A percentile compares a stretch with the other conserved stretches of the same genome.
Evolutionary conservation across 306 rosid genomes (phyloP).

Genomic region (Acacia crassicarpa): DNA sequence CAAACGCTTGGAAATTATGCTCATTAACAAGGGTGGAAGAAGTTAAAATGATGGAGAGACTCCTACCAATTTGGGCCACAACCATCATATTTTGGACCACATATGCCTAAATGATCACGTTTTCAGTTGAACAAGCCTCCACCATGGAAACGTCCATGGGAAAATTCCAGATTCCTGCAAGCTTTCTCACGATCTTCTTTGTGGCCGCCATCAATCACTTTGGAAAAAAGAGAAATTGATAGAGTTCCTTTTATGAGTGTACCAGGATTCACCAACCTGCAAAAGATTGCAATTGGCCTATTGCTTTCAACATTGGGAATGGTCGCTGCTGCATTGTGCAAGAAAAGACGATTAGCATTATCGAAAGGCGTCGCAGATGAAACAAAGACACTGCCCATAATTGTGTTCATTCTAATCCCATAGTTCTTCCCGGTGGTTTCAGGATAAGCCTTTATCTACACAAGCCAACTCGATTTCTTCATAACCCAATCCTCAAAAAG

Average conservation of each 20-base stretch:
- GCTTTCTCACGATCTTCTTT: constrained; percentile 84
- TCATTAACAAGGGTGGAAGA: constrained; percentile 84
- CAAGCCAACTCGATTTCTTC: constrained; percentile 96
- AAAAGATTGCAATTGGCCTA: constrained; percentile 81
- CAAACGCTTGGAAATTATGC: constrained; percentile 79
- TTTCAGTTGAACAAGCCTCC: constrained; percentile 93
- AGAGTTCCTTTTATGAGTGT: neutral
- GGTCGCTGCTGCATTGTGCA: constrained; percentile 66
- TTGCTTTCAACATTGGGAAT: constrained; percentile 65
- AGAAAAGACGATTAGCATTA: constrained; percentile 60
- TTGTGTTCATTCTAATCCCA: constrained; percentile 78
- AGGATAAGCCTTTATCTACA: constrained; percentile 94
- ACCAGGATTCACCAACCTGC: constrained; percentile 82
- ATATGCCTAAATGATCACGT: constrained; percentile 89
- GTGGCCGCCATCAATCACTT: constrained; percentile 77
- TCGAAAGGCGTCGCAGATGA: constrained; percentile 43
- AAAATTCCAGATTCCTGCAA: constrained; percentile 81
- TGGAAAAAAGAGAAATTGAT: neutral
- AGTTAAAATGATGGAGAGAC: constrained; percentile 83
- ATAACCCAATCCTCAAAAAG: constrained; percentile 91
- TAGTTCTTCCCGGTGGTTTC: constrained; percentile 85
- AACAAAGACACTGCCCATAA: constrained; percentile 55
- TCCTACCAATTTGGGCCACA: constrained; percentile 92
- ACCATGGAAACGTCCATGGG: constrained; percentile 78
- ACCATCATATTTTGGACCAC: constrained; percentile 93